phyloP scores from a whole-genome alignment of 2,329 filamentous ascomycete species.

The Didymella exigua region DNA sequence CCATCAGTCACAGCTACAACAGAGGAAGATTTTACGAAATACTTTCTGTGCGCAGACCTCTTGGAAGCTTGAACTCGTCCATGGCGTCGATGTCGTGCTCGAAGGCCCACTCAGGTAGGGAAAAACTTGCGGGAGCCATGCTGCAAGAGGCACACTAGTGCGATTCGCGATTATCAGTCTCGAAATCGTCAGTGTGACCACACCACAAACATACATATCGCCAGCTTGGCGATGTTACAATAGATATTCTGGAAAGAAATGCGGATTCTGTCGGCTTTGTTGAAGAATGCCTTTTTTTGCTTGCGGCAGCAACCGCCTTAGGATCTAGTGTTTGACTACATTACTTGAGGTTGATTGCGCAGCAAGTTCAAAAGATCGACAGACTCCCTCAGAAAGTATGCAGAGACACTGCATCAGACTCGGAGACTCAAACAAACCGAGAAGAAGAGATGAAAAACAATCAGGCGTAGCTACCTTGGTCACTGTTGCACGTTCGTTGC shows the following conservation, averaged over 20 bases:
- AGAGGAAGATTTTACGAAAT: conserved; percentile 14
- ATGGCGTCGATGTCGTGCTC: conserved; percentile 18
- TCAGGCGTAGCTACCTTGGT: too few relatives aligned
- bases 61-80: conserved; percentile 5
- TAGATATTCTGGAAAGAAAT: background rate
- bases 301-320: background rate
- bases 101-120: background rate
- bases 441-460: background rate
- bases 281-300: background rate
- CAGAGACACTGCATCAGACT: background rate
- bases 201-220: conserved; percentile 6
- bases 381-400: background rate
- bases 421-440: background rate
- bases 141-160: conserved; percentile 7
- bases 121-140: conserved; percentile 11
- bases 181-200: conserved; percentile 1
- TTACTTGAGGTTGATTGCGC: background rate
- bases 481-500: background rate
- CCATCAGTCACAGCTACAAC: conserved; percentile 9
- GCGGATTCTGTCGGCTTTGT: conserved; percentile 9
- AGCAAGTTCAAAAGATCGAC: background rate
- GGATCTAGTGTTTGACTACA: background rate
- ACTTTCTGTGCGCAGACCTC: conserved; percentile 13
- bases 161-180: conserved; percentile 11
- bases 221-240: conserved; percentile 9